These are phyloP conservation scores for Cichorium intybus DNA, from an alignment of 140 eudicot genomes.

Conservation along the genomic window DNA sequence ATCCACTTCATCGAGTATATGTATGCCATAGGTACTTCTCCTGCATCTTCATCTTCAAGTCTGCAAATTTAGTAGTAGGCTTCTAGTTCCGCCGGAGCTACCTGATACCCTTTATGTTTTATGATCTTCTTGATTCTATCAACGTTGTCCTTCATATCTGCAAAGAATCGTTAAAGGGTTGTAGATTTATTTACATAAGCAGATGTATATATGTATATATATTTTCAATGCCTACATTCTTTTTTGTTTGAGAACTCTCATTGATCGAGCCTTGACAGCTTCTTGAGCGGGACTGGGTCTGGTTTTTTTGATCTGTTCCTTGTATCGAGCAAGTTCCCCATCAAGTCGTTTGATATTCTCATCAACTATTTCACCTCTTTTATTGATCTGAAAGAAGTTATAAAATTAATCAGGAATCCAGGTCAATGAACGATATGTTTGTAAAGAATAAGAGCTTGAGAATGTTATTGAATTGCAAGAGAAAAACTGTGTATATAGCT, in stretches of 20 bases:
- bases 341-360: slow-evolving; percentile 91
- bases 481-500: too few relatives aligned
- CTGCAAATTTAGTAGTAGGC: too few relatives aligned
- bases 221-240: slow-evolving; percentile 53
- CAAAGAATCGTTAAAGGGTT: slow-evolving; percentile 15
- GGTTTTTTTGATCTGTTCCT: slow-evolving; percentile 90
- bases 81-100: too few relatives aligned
- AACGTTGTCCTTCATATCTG: slow-evolving; percentile 99
- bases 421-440: not conserved
- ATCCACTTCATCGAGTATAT: too few relatives aligned
- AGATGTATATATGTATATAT: not conserved
- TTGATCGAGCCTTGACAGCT: slow-evolving; percentile 95
- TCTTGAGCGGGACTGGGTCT: slow-evolving; percentile 99
- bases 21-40: too few relatives aligned
- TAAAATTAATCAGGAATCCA: slow-evolving; percentile 2
- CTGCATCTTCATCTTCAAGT: too few relatives aligned
- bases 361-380: slow-evolving; percentile 84
- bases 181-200: slow-evolving; percentile 2
- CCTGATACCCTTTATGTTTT: too few relatives aligned
- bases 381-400: slow-evolving; percentile 52
- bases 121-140: too few relatives aligned
- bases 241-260: slow-evolving; percentile 93
- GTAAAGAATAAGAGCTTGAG: not conserved
- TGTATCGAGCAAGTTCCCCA: slow-evolving; percentile 80
- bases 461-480: not conserved